A percentile compares a stretch with the other conserved stretches of the same genome.
Conservation (phyloP, 495 filamentous ascomycete species). For the Friedmanniomyces simplex region DNA sequence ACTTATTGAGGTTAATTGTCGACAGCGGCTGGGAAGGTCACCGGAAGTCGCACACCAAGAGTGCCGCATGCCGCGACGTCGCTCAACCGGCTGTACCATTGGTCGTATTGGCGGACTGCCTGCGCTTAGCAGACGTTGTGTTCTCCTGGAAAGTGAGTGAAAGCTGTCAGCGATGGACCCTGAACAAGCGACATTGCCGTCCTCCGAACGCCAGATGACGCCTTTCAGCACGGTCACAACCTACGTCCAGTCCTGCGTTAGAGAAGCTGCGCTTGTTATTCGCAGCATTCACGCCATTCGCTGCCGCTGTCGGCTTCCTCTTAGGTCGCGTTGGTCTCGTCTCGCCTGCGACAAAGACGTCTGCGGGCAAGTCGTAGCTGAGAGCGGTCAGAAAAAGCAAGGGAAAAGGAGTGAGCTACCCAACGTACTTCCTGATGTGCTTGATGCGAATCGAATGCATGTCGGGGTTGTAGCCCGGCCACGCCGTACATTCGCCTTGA, state of each 20-base stretch:
- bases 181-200: background rate
- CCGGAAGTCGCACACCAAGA: too few relatives aligned
- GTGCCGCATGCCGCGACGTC: too few relatives aligned
- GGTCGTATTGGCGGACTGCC: conserved; percentile 11
- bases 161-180: conserved; percentile 1
- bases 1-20: too few relatives aligned
- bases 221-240: conserved; percentile 11
- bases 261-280: conserved; percentile 29
- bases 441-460: conserved; percentile 58
- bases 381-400: conserved; percentile 20
- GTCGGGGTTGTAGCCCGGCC: conserved; percentile 54
- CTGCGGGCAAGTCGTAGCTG: conserved; percentile 76
- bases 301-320: conserved; percentile 22
- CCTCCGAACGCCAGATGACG: background rate
- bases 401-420: background rate
- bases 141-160: background rate
- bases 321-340: conserved; percentile 25
- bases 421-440: conserved; percentile 58
- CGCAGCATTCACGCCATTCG: conserved; percentile 5
- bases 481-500: conserved; percentile 55
- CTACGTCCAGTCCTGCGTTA: conserved; percentile 29
- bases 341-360: conserved; percentile 81
- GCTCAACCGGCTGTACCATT: background rate
- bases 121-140: conserved; percentile 20
- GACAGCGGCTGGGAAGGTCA: too few relatives aligned